Percentiles rank a stretch among this genome's conserved stretches.
Conservation (phyloP, 495 filamentous ascomycete species). For the Poronia punctata region DNA sequence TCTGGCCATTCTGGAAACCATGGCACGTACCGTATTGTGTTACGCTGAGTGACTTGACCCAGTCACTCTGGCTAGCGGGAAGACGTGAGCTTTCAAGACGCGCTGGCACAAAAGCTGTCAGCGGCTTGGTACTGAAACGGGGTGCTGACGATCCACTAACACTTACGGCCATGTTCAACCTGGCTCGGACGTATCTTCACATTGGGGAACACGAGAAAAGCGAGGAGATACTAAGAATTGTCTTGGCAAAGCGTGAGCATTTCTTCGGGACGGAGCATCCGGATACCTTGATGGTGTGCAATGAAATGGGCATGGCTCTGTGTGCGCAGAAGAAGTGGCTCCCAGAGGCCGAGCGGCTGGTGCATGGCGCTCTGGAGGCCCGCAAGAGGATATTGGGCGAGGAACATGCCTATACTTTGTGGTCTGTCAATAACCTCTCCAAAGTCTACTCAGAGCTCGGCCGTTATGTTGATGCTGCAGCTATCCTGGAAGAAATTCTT, state of each 20-base stretch:
- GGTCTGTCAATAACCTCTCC: slow-evolving; percentile 30
- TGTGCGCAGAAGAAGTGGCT: slow-evolving; percentile 8
- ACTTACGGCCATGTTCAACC: slow-evolving; percentile 17
- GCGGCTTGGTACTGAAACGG: slow-evolving; percentile 8
- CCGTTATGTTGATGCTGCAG: slow-evolving; percentile 18
- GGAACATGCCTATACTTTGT: slow-evolving; percentile 31
- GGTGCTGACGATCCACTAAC: slow-evolving; percentile 19
- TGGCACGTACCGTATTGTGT: slow-evolving; percentile 1
- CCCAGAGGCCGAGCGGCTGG: slow-evolving; percentile 14
- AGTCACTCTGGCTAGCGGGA: slow-evolving; percentile 3
- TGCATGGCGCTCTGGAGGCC: slow-evolving; percentile 16
- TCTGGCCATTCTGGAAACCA: slow-evolving; percentile 6
- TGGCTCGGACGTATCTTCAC: slow-evolving; percentile 21
- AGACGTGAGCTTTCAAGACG: slow-evolving; percentile 3
- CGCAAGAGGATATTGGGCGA: slow-evolving; percentile 23
- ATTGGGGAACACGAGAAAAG: slow-evolving; percentile 11
- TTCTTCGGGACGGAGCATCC: slow-evolving; percentile 16
- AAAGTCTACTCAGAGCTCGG: slow-evolving; percentile 25
- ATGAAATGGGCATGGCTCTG: slow-evolving; percentile 19
- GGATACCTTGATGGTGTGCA: slow-evolving; percentile 18
- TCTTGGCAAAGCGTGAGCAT: slow-evolving; percentile 11
- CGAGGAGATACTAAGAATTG: slow-evolving; percentile 6
- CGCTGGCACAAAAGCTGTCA: slow-evolving; percentile 15
- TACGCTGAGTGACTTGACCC: slow-evolving; percentile 1
- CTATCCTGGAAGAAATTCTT: slow-evolving; percentile 22